phyloP scores from a whole-genome alignment of 495 filamentous ascomycete species.

The Penicillium robsamsonii region DNA sequence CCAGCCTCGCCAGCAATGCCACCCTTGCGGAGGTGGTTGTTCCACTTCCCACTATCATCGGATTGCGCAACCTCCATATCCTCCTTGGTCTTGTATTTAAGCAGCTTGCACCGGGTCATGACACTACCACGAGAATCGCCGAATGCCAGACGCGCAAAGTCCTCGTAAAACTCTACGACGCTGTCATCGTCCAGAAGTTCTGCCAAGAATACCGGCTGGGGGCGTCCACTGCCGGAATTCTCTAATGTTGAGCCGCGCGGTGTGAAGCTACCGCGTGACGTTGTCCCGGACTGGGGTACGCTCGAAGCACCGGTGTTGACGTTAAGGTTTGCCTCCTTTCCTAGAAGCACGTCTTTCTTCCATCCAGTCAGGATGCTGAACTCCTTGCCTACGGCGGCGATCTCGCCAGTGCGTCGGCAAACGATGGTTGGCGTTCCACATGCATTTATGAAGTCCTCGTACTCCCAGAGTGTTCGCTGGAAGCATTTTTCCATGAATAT shows the following conservation, averaged over 20 bases:
- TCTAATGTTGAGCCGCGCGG: constrained; percentile 41
- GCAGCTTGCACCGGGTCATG: constrained; percentile 76
- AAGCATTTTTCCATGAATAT: constrained; percentile 98
- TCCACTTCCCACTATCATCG: constrained; percentile 47
- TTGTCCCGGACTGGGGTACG: constrained; percentile 28
- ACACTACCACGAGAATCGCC: constrained; percentile 81
- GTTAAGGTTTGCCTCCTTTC: constrained; percentile 85
- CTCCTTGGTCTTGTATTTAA: constrained; percentile 84
- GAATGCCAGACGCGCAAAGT: constrained; percentile 89
- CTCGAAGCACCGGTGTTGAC: constrained; percentile 63
- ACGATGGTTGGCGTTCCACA: constrained; percentile 88
- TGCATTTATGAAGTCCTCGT: constrained; percentile 85
- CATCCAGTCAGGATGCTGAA: constrained; percentile 93
- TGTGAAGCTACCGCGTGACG: constrained; percentile 49
- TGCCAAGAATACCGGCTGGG: constrained; percentile 80
- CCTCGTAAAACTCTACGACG: constrained; percentile 92
- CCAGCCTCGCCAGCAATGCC: constrained; percentile 73
- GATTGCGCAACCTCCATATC: constrained; percentile 47
- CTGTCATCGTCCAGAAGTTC: constrained; percentile 93
- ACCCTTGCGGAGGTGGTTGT: constrained; percentile 46
- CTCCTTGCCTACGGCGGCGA: constrained; percentile 89
- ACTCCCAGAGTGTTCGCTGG: constrained; percentile 86
- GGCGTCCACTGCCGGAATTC: constrained; percentile 32
- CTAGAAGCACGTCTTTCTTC: constrained; percentile 86
- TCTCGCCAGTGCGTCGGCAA: constrained; percentile 86